These are phyloP conservation scores for Sistotremastrum niveocremeum DNA, from an alignment of 768 basidiomycete species.

Conservation along the genomic window DNA sequence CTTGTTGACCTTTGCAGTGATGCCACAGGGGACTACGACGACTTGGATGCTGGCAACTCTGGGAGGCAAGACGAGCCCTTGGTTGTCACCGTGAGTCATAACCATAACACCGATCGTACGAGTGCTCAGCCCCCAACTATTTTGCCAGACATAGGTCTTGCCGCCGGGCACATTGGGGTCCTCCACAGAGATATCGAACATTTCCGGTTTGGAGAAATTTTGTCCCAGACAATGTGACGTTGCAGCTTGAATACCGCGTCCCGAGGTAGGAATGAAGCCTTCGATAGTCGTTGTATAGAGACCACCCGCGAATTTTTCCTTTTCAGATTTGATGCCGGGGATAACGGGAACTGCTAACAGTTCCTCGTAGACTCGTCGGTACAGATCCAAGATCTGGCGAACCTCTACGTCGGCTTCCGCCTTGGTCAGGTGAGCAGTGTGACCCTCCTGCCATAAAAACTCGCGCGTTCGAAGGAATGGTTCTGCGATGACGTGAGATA, in stretches of 20 bases:
- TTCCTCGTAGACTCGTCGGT: constrained; percentile 91
- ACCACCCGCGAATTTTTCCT: constrained; percentile 98
- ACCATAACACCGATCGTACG: constrained; percentile 97
- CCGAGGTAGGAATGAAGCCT: constrained; percentile 94
- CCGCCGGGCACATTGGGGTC: constrained; percentile 63
- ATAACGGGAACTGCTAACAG: constrained; percentile 96
- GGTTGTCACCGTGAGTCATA: constrained; percentile 98
- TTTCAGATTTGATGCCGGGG: constrained; percentile 93
- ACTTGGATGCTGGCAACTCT: constrained; percentile 89
- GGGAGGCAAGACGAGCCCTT: constrained; percentile 94
- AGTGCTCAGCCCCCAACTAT: constrained; percentile 97
- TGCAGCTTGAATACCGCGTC: constrained; percentile 95
- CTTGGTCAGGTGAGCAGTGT: constrained; percentile 88
- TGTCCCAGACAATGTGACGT: constrained; percentile 97
- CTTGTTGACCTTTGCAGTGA: constrained; percentile 74
- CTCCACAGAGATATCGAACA: constrained; percentile 98
- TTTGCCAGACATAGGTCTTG: constrained; percentile 90
- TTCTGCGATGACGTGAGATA: constrained; percentile 30
- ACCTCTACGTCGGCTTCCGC: constrained; percentile 87
- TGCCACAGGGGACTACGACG: constrained; percentile 84
- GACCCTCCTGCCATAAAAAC: constrained; percentile 99
- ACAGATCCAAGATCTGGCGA: constrained; percentile 86
- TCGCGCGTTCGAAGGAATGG: constrained; percentile 99
- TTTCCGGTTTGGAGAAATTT: constrained; percentile 90
- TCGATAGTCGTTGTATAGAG: constrained; percentile 97